Evolutionary conservation across 2,329 filamentous ascomycete genomes (phyloP), one percentile per base, ranked within the genome.

Genomic region (Elsinoe arachidis): DNA sequence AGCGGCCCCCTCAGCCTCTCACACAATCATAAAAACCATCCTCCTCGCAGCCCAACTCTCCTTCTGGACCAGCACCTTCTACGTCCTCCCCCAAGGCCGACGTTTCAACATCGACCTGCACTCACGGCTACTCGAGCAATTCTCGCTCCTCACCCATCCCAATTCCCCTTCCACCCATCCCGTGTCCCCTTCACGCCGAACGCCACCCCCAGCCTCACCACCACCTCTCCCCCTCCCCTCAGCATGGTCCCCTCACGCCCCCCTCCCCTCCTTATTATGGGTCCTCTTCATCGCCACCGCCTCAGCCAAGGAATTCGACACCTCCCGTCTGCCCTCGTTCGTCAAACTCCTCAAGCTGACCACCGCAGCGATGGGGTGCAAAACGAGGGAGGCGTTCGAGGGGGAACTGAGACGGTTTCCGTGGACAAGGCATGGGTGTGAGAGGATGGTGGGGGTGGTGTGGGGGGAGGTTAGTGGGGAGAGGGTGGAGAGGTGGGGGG

Each of bases 91-190:
- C 19, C 49, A 53, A 35, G 49, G 49, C 9, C n/a, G 34, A 5
- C 14, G 34, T 5, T 53, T 53, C 49, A 53, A 53, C 17, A 12
- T 53, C 5, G 49, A 53, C 21, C 34, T 53, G 34, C 49, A 53
- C 33, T 9, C 49, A 3, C 33, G 33, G 1, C 19, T 53, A 14
- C 19, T 37, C 5, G 33, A 39, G 23, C 49, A 53, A 26, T 33
- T 55, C 61, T 66, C 62, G 53, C 59, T 62, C 60, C 70, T 61
- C 56, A 72, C 59, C 51, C 26, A 30, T 30, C 26, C 26, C 26
- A 68, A 72, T 60, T 71, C 70, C 58, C 72, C 63, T 44, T 59
- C 55, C 1, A 63, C 62, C 57, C 70, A 69, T 17, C 63, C 60
- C 57, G n/a, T n/a, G n/a, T n/a, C n/a, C n/a, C n/a, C n/a, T n/a